Base-by-base conservation (phyloP, 805 yeast genomes). In the Candida orba region DNA sequence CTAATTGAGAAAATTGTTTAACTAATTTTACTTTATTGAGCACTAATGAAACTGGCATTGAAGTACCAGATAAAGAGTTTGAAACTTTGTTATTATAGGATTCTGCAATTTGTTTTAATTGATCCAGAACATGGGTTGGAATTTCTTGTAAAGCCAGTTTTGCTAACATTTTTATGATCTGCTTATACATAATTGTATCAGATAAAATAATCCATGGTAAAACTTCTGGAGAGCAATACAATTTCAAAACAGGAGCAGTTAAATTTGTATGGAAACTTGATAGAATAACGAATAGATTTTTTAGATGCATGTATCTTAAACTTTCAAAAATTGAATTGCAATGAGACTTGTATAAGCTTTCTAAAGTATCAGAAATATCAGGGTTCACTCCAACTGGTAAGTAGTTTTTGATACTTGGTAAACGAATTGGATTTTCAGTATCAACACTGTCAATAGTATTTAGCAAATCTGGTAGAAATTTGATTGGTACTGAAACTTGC, bases 191-290 rank as follows among this genome's bases (percentile, higher is more conserved):
- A n/a, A 74, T 65, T 46, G 72, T 54, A 59, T 88, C 95, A 57
- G 88, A 83, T 38, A 73, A 65, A 29, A 69, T 53, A n/a, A 84
- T 71, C 95, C 95, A 87, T 14, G 71, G 71, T 6, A 68, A 53
- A 13, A 79, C 53, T 7, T 64, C 61, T 13, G 74, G 74, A 10
- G 73, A 65, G 7, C 68, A 68, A 55, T 80, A 75, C 20, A 86
- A 63, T 51, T 75, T 75, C 55, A 72, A 75, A 34, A 80, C 83
- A 4, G 84, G 84, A 0, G 78, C 68, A 0, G 89, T 78, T 42
- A 86, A 68, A 1, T 77, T 68, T 14, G 69, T 69, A 62, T 66
- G 73, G 59, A 79, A 84, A 8, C 76, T 65, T 8, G 68, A 57
- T 39, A 84, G 60, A 24, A 74, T 62, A n/a, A 72, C 64, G 41